Evolutionary conservation across 768 basidiomycete genomes (phyloP).

Genomic region (Leucocoprinus birnbaumii): DNA sequence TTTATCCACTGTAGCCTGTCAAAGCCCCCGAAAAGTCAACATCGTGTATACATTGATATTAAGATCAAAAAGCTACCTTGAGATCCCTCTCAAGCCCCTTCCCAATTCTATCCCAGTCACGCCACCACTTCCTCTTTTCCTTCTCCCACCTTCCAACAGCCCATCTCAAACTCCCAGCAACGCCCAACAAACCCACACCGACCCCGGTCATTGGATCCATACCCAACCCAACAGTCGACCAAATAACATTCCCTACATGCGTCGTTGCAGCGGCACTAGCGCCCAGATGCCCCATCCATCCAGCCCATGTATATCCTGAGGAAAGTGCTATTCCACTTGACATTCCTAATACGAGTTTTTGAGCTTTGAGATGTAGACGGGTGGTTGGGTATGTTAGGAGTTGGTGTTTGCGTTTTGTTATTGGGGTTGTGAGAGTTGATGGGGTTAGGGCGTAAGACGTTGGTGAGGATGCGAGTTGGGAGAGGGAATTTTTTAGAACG

Average conservation of each 20-base stretch:
- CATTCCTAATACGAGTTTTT: slow-evolving; percentile 51
- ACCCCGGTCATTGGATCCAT: slow-evolving; percentile 56
- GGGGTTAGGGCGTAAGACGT: slow-evolving; percentile 38
- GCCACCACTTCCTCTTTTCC: slow-evolving; percentile 64
- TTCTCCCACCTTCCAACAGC: slow-evolving; percentile 66
- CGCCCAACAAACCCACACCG: slow-evolving; percentile 54
- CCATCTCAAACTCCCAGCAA: slow-evolving; percentile 54
- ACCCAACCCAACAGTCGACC: slow-evolving; percentile 23
- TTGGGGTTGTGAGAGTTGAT: slow-evolving; percentile 44
- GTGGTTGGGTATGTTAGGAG: slow-evolving; percentile 53
- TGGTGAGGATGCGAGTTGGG: slow-evolving; percentile 48
- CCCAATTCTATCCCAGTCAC: slow-evolving; percentile 60
- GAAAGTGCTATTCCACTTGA: slow-evolving; percentile 47
- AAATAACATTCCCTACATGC: slow-evolving; percentile 16
- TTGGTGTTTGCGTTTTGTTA: slow-evolving; percentile 49
- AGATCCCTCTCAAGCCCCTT: slow-evolving; percentile 65
- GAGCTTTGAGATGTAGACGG: slow-evolving; percentile 62
- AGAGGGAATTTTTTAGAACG: slow-evolving; percentile 55
- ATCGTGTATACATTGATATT: not conserved
- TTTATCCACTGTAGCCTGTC: slow-evolving; percentile 43
- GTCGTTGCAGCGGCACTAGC: slow-evolving; percentile 27
- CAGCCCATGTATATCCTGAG: slow-evolving; percentile 55
- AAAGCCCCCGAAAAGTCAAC: slow-evolving; percentile 1
- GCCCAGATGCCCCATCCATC: slow-evolving; percentile 50
- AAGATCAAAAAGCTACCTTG: slow-evolving; percentile 35